phyloP scores from a whole-genome alignment of 768 basidiomycete species.

The Butyriboletus loyo region DNA sequence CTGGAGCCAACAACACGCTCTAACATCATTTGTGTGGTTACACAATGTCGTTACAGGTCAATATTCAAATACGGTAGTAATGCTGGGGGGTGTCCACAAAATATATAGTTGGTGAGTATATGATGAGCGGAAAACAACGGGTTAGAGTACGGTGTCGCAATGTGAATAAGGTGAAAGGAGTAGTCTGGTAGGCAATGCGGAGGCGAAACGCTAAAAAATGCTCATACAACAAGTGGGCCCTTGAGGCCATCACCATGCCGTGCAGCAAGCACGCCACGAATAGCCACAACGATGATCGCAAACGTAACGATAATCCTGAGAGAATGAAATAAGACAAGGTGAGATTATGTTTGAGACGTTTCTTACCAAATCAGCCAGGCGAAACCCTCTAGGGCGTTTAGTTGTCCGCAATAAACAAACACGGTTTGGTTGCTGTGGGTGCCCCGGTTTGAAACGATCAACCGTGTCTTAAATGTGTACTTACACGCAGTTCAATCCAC shows the following conservation, averaged over 20 bases:
- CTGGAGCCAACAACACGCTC: not conserved
- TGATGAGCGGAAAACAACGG: not conserved
- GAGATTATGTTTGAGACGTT: not conserved
- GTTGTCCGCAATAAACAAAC: conserved; percentile 68
- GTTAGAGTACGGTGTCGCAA: conserved; percentile 17
- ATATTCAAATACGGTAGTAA: not conserved
- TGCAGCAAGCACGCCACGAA: conserved; percentile 57
- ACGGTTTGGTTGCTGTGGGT: conserved; percentile 36
- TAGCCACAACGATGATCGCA: conserved; percentile 52
- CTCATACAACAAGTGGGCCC: conserved; percentile 48
- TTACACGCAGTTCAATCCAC: conserved; percentile 67
- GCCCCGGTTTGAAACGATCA: not conserved
- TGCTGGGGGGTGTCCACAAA: conserved; percentile 9
- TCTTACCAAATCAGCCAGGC: conserved; percentile 73
- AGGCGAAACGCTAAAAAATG: not conserved
- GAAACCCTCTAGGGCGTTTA: conserved; percentile 73
- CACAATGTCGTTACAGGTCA: not conserved
- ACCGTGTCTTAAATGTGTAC: conserved; percentile 15
- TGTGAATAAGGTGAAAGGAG: not conserved
- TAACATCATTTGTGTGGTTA: not conserved
- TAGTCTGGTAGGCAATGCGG: not conserved
- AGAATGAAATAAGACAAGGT: not conserved
- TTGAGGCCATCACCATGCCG: conserved; percentile 66
- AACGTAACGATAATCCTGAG: conserved; percentile 64
- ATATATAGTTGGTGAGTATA: not conserved